Conservation (phyloP, 306 rosid species). For the Oxytropis ochrocephala region DNA sequence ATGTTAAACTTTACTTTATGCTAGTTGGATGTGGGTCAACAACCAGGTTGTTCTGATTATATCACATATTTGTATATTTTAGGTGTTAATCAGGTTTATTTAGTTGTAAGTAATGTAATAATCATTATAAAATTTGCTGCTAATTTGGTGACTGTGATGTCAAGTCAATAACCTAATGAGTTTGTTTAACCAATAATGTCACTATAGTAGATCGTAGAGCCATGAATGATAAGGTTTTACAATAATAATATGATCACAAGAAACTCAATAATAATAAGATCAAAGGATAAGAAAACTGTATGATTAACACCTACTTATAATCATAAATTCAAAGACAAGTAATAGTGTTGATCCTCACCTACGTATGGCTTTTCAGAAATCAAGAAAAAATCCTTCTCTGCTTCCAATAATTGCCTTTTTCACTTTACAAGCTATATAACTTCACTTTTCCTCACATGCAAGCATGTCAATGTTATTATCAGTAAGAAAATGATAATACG, state of each 20-base stretch:
- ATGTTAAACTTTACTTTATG: background rate
- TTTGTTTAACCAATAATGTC: conserved; percentile 20
- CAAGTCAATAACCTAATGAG: conserved; percentile 23
- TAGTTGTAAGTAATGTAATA: conserved; percentile 2
- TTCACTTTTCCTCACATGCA: conserved; percentile 16
- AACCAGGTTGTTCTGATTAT: background rate
- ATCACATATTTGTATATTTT: background rate
- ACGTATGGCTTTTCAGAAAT: conserved; percentile 17
- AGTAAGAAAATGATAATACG: background rate
- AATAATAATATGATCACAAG: background rate
- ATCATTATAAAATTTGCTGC: conserved; percentile 10
- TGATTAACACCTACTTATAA: background rate
- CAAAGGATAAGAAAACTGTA: background rate
- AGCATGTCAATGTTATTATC: conserved; percentile 6
- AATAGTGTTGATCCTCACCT: conserved; percentile 5
- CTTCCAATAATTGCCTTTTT: conserved; percentile 18
- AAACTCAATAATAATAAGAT: background rate
- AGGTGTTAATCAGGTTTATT: conserved; percentile 12
- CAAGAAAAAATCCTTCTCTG: background rate
- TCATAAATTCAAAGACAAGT: background rate
- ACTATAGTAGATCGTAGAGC: background rate
- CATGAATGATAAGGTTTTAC: background rate
- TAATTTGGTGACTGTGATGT: conserved; percentile 20
- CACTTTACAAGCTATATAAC: conserved; percentile 11
- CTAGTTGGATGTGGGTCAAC: conserved; percentile 4